Conservation (phyloP, 805 yeast genomes). For the Cyberlindnera xylosilytica region DNA sequence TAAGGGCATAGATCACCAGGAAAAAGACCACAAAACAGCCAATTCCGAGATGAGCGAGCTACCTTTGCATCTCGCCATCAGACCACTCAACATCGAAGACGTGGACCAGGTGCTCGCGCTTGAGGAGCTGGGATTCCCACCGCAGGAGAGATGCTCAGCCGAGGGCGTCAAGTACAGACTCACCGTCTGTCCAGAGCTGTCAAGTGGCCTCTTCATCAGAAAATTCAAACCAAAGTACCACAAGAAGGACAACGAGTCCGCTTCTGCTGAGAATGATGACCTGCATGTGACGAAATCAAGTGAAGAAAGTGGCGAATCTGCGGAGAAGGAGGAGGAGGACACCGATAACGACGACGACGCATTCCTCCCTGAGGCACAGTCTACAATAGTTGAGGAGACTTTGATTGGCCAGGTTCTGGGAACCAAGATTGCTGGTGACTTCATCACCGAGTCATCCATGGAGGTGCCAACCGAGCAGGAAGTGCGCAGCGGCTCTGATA, state of each 20-base stretch:
- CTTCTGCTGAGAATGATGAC: constrained; percentile 23
- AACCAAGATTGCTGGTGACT: constrained; percentile 57
- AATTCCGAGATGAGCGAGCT: constrained; percentile 29
- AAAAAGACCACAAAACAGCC: not conserved
- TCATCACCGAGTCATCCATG: constrained; percentile 60
- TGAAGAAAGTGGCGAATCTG: constrained; percentile 7
- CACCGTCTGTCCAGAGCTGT: constrained; percentile 81
- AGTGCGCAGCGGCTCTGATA: constrained; percentile 14
- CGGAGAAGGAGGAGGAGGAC: constrained; percentile 11
- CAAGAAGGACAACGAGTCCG: constrained; percentile 15
- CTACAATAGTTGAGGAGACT: constrained; percentile 51
- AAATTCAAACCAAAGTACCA: constrained; percentile 39
- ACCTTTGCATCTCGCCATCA: constrained; percentile 61
- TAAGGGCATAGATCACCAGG: too few species aligned
- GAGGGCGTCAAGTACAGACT: constrained; percentile 69
- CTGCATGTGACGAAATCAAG: constrained; percentile 11
- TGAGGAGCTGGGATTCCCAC: constrained; percentile 69
- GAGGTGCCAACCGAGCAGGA: constrained; percentile 42
- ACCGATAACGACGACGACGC: constrained; percentile 27
- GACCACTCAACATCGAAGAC: constrained; percentile 82
- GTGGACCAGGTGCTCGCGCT: constrained; percentile 55
- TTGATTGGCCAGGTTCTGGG: constrained; percentile 80
- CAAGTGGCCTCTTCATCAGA: constrained; percentile 83
- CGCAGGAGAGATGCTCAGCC: constrained; percentile 62
- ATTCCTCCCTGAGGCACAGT: constrained; percentile 26